Percentiles rank a stretch among this genome's conserved stretches.
Evolutionary conservation across 495 filamentous ascomycete genomes (phyloP).

Genomic region (Diplogelasinospora grovesii): DNA sequence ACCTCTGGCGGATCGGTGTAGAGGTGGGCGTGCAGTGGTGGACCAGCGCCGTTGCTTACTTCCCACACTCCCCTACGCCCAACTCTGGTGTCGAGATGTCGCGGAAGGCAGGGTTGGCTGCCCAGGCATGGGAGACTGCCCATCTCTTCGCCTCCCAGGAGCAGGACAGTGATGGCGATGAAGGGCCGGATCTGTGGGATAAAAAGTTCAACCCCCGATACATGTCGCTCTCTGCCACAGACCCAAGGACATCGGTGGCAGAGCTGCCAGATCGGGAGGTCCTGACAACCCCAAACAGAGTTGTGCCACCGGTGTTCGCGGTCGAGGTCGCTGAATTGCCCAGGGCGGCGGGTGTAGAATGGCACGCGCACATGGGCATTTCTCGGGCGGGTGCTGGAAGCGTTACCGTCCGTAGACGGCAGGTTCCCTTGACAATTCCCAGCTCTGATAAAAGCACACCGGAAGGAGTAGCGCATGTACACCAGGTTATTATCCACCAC

Average conservation of each 20-base stretch:
- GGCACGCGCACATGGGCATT: conserved; percentile 27
- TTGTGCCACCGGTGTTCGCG: conserved; percentile 59
- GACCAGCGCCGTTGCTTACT: conserved; percentile 65
- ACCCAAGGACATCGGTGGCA: too few relatives aligned
- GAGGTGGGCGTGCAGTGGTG: conserved; percentile 68
- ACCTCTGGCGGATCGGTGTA: conserved; percentile 77
- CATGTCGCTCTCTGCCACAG: conserved; percentile 20
- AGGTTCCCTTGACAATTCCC: too few relatives aligned
- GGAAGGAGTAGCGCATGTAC: conserved; percentile 1
- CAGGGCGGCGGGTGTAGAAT: conserved; percentile 24
- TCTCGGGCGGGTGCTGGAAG: conserved; percentile 2
- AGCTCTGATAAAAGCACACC: too few relatives aligned
- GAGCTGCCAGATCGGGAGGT: conserved; percentile 35
- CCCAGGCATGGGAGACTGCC: conserved; percentile 28
- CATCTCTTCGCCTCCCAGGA: conserved; percentile 19
- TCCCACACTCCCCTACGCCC: conserved; percentile 28
- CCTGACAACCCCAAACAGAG: too few relatives aligned
- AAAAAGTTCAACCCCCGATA: conserved; percentile 46
- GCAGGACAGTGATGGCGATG: conserved; percentile 34
- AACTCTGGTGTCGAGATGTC: conserved; percentile 1
- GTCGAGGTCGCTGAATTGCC: conserved; percentile 47
- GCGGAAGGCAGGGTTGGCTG: conserved; percentile 12
- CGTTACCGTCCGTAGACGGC: not conserved
- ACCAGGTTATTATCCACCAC: conserved; percentile 7
- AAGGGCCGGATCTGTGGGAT: conserved; percentile 68